These are phyloP conservation scores for Erodium maritimum DNA, from an alignment of 345 rosid species.

Conservation along the genomic window DNA sequence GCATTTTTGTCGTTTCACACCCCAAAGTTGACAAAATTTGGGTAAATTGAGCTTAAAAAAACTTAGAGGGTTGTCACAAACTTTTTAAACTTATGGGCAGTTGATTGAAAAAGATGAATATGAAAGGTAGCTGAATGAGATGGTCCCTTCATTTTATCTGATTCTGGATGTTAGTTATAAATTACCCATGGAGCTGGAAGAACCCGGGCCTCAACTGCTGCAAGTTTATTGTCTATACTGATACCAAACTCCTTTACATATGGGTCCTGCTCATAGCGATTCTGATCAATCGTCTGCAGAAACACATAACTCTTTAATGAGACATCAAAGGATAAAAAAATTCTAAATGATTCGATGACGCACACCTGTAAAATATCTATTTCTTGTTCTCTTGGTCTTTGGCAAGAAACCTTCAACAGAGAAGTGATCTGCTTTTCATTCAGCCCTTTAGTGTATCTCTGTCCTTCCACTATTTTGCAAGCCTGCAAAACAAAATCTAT, in stretches of 20 bases:
- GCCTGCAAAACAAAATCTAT: constrained; percentile 28
- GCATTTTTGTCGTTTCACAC: too few relatives aligned
- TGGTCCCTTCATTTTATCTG: background rate
- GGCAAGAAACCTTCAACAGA: constrained; percentile 83
- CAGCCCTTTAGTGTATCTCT: constrained; percentile 83
- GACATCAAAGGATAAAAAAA: background rate
- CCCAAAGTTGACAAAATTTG: too few relatives aligned
- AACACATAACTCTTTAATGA: background rate
- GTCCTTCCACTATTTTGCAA: constrained; percentile 95
- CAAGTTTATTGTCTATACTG: constrained; percentile 59
- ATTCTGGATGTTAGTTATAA: background rate
- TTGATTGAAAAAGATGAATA: too few relatives aligned
- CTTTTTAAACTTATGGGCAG: too few relatives aligned
- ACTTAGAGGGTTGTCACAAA: too few relatives aligned
- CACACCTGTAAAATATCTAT: constrained; percentile 64
- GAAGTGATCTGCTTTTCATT: constrained; percentile 94
- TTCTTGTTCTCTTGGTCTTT: constrained; percentile 79
- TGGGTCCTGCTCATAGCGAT: constrained; percentile 56
- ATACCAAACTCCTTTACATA: constrained; percentile 88
- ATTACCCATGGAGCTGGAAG: constrained; percentile 84
- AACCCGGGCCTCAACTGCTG: constrained; percentile 86
- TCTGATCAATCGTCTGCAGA: constrained; percentile 52
- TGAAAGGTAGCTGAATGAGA: too few relatives aligned
- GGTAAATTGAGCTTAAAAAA: too few relatives aligned
- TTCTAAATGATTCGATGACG: background rate